Conservation (phyloP, 192 early-diverging fungal species). For the Backusella psychrophila region DNA sequence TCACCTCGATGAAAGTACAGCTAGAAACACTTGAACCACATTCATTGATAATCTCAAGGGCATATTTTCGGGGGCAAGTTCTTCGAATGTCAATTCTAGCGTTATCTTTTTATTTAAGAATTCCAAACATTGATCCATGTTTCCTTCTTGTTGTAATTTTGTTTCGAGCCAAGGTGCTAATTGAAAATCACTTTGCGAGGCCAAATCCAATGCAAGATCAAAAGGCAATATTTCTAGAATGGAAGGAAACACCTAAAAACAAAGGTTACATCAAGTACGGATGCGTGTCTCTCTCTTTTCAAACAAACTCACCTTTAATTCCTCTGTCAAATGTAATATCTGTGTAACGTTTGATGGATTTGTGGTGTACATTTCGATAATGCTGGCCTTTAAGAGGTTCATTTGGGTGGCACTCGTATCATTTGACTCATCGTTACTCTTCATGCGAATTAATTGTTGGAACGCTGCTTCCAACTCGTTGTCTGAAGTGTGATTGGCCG, state of each 20-base stretch:
- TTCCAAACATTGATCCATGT: conserved; percentile 66
- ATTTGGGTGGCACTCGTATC: not conserved
- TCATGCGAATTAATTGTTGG: not conserved
- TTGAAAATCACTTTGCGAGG: conserved; percentile 69
- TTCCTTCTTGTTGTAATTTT: conserved; percentile 55
- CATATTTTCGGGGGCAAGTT: conserved; percentile 16
- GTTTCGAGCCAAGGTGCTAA: conserved; percentile 80
- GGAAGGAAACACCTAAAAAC: conserved; percentile 54
- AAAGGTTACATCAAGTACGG: not conserved
- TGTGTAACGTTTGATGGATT: conserved; percentile 51
- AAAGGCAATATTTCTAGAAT: conserved; percentile 65
- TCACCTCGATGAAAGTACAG: conserved; percentile 54
- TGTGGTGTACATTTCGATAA: conserved; percentile 69
- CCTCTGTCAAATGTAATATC: conserved; percentile 75
- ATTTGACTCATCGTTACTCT: not conserved
- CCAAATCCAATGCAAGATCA: conserved; percentile 72
- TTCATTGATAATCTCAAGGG: conserved; percentile 60
- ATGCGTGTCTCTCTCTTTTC: not conserved
- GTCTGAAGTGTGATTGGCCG: not conserved
- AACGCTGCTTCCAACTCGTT: not conserved
- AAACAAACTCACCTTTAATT: conserved; percentile 57
- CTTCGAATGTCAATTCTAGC: conserved; percentile 41
- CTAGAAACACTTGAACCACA: conserved; percentile 61
- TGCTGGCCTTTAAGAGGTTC: conserved; percentile 53
- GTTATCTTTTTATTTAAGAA: conserved; percentile 66